Percentiles rank a stretch among this genome's conserved stretches.
phyloP scores from a whole-genome alignment of 75 land plant genomes.

The Gnetum montanum region DNA sequence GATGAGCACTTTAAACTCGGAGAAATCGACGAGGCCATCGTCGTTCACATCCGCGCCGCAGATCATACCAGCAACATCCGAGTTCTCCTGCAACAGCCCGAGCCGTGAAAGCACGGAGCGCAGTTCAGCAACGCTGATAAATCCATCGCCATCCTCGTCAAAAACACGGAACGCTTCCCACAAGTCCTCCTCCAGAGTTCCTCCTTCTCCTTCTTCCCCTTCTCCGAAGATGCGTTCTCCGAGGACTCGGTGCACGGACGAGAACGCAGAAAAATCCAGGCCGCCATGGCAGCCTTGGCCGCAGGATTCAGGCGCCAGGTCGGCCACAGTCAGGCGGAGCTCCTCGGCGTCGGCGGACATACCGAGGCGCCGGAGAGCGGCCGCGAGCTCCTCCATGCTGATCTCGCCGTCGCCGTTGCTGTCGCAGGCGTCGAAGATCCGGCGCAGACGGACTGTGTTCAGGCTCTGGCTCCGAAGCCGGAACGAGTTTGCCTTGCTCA shows the following conservation, averaged over 20 bases:
- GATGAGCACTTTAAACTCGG: constrained; percentile 79
- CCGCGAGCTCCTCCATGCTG: constrained; percentile 42
- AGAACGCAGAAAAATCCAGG: constrained; percentile 57
- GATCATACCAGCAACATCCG: constrained; percentile 45
- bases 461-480: constrained; percentile 49
- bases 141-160: constrained; percentile 75
- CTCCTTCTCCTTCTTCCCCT: constrained; percentile 3
- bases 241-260: constrained; percentile 31
- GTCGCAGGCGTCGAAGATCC: constrained; percentile 72
- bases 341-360: constrained; percentile 34
- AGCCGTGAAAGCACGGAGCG: constrained; percentile 49
- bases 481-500: too few species aligned
- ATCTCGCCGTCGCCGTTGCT: constrained; percentile 68
- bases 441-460: constrained; percentile 49
- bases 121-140: constrained; percentile 50
- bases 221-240: constrained; percentile 30
- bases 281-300: constrained; percentile 15
- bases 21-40: constrained; percentile 69
- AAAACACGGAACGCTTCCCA: constrained; percentile 71
- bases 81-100: constrained; percentile 36
- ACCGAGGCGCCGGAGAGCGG: constrained; percentile 53
- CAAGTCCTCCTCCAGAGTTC: constrained; percentile 44
- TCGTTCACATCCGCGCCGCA: constrained; percentile 35
- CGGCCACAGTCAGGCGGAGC: constrained; percentile 2
- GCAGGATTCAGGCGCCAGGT: too few species aligned